Conservation (phyloP, 2,329 filamentous ascomycete species). For the Spiromastix sp. region DNA sequence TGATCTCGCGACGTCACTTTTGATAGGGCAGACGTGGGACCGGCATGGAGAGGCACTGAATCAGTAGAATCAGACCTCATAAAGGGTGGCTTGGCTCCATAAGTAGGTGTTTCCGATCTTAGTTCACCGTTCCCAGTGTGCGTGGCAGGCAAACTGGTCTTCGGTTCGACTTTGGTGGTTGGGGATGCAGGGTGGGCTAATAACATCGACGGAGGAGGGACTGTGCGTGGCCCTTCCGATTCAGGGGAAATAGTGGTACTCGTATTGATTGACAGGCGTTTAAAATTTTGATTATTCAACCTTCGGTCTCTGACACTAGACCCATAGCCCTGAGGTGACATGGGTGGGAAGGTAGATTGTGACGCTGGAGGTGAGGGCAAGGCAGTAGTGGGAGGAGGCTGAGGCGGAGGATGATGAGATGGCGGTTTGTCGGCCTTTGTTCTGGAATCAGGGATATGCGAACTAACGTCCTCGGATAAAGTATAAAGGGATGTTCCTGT, state of each 20-base stretch:
- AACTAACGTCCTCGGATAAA: constrained; percentile 52
- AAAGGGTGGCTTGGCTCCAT: neutral
- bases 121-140: constrained; percentile 6
- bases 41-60: neutral
- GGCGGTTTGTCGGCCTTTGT: constrained; percentile 20
- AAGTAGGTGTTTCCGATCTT: neutral
- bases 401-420: constrained; percentile 17
- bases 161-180: constrained; percentile 22
- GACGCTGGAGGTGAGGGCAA: constrained; percentile 36
- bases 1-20: constrained; percentile 35
- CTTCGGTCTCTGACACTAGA: constrained; percentile 61
- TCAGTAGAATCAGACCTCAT: neutral
- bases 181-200: constrained; percentile 16
- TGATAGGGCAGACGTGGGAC: constrained; percentile 24
- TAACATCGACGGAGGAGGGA: constrained; percentile 18
- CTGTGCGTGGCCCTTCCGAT: constrained; percentile 17
- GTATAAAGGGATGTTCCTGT: constrained; percentile 60
- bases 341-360: constrained; percentile 12
- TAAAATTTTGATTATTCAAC: constrained; percentile 68
- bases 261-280: constrained; percentile 85
- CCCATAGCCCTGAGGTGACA: constrained; percentile 18
- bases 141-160: constrained; percentile 11
- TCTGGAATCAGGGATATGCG: constrained; percentile 22
- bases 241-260: constrained; percentile 21
- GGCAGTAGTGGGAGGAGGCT: constrained; percentile 3